Conservation (phyloP, 2,329 filamentous ascomycete genomes). For the Microascus cirrosus region DNA sequence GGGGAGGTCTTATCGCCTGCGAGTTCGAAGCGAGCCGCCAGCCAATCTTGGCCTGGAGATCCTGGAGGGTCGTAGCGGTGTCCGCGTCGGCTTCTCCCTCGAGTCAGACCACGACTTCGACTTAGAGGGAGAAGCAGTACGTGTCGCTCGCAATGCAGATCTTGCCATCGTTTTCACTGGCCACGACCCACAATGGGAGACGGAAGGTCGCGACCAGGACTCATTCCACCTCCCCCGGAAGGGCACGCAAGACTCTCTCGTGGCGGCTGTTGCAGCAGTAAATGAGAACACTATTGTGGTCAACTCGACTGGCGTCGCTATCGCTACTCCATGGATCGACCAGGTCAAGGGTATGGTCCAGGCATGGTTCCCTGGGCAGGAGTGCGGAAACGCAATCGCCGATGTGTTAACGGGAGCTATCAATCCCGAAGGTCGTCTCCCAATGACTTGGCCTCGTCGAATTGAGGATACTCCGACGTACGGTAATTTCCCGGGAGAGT, state of each 20-base stretch:
- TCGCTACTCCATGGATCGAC: slow-evolving; percentile 46
- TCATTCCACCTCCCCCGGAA: slow-evolving; percentile 56
- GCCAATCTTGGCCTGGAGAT: slow-evolving; percentile 10
- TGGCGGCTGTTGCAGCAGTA: slow-evolving; percentile 40
- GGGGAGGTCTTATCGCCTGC: slow-evolving; percentile 19
- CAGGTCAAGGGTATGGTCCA: slow-evolving; percentile 49
- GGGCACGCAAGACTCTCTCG: slow-evolving; percentile 48
- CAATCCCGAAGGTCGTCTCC: slow-evolving; percentile 54
- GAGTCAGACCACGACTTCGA: slow-evolving; percentile 21
- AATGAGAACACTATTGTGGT: slow-evolving; percentile 51
- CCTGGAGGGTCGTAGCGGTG: slow-evolving; percentile 18
- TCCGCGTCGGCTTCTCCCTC: slow-evolving; percentile 19
- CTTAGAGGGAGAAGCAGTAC: slow-evolving; percentile 35
- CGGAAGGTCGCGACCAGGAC: slow-evolving; percentile 56
- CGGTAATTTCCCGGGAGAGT: slow-evolving; percentile 46
- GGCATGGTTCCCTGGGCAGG: slow-evolving; percentile 61
- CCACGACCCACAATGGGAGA: slow-evolving; percentile 37
- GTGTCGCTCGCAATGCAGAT: slow-evolving; percentile 46
- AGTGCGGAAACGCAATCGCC: slow-evolving; percentile 56
- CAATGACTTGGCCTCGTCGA: slow-evolving; percentile 48
- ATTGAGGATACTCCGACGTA: slow-evolving; percentile 55
- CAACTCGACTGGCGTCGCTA: slow-evolving; percentile 53
- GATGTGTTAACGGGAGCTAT: slow-evolving; percentile 54
- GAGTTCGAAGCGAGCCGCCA: slow-evolving; percentile 19
- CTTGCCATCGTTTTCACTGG: slow-evolving; percentile 44